These are phyloP conservation scores for Tinospora cordifolia DNA, from an alignment of 164 flowering plant genomes.

Conservation along the genomic window DNA sequence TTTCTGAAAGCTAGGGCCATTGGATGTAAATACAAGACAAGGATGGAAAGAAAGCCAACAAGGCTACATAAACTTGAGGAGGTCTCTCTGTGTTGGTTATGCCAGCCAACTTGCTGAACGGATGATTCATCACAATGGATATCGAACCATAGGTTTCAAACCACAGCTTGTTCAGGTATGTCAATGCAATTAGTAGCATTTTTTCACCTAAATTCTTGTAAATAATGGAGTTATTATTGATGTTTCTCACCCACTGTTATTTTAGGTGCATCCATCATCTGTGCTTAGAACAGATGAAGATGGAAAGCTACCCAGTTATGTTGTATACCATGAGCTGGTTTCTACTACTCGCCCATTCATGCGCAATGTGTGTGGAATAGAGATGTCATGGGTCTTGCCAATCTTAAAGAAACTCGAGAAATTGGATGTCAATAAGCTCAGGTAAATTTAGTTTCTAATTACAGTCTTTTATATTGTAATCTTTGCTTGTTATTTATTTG, in stretches of 20 bases:
- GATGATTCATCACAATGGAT: constrained; percentile 90
- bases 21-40: constrained; percentile 53
- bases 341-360: constrained; percentile 59
- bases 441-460: constrained; percentile 29
- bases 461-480: not conserved
- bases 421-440: constrained; percentile 53
- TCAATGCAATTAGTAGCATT: not conserved
- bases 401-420: constrained; percentile 62
- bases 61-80: constrained; percentile 66
- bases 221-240: not conserved
- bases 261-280: constrained; percentile 87
- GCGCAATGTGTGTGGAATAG: constrained; percentile 66
- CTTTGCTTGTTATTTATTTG: not conserved
- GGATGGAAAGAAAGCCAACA: constrained; percentile 34
- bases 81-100: constrained; percentile 71
- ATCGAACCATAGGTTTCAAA: constrained; percentile 64
- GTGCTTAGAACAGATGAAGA: constrained; percentile 67
- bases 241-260: not conserved
- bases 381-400: constrained; percentile 68
- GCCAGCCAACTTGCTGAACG: constrained; percentile 93
- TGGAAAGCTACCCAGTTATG: constrained; percentile 64
- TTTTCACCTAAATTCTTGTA: not conserved
- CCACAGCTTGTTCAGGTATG: constrained; percentile 83
- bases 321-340: constrained; percentile 64
- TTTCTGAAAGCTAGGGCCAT: constrained; percentile 38